Evolutionary conservation across 768 basidiomycete genomes (phyloP).

Genomic region (Brasilioporus rufonigricans): DNA sequence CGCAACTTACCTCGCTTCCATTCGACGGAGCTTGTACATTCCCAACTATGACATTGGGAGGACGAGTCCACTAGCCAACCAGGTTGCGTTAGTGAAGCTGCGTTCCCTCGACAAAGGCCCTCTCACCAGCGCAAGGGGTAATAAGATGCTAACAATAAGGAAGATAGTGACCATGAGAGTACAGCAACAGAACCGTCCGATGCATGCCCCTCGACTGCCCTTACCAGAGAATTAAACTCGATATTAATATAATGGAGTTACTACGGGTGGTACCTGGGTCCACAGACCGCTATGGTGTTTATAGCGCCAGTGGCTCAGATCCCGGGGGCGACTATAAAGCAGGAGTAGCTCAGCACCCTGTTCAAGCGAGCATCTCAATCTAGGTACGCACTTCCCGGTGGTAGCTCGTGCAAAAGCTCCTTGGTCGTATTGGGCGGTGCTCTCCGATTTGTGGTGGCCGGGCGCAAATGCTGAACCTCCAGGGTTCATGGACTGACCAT

Average conservation of each 20-base stretch:
- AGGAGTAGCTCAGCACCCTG: slow-evolving; percentile 2
- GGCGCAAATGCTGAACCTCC: slow-evolving; percentile 11
- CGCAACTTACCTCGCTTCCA: slow-evolving; percentile 44
- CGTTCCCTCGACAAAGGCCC: background rate
- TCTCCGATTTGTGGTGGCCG: slow-evolving; percentile 30
- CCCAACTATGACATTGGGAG: slow-evolving; percentile 65
- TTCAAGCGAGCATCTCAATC: background rate
- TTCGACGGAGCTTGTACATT: slow-evolving; percentile 38
- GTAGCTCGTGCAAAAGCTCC: slow-evolving; percentile 40
- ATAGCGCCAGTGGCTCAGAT: slow-evolving; percentile 51
- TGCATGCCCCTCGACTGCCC: slow-evolving; percentile 60
- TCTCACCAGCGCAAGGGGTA: slow-evolving; percentile 67
- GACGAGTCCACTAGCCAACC: slow-evolving; percentile 59
- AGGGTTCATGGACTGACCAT: slow-evolving; percentile 15
- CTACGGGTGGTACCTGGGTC: slow-evolving; percentile 49
- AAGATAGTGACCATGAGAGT: slow-evolving; percentile 65
- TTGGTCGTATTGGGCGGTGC: slow-evolving; percentile 39
- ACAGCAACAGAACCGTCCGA: slow-evolving; percentile 75
- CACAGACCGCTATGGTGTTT: slow-evolving; percentile 64
- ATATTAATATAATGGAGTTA: background rate
- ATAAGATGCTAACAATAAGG: slow-evolving; percentile 60
- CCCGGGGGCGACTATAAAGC: slow-evolving; percentile 21
- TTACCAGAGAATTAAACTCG: slow-evolving; percentile 21
- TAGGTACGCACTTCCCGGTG: slow-evolving; percentile 30
- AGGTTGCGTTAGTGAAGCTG: slow-evolving; percentile 1